phyloP scores from a whole-genome alignment of 192 early-diverging fungal species.

The Backusella australiensis region DNA sequence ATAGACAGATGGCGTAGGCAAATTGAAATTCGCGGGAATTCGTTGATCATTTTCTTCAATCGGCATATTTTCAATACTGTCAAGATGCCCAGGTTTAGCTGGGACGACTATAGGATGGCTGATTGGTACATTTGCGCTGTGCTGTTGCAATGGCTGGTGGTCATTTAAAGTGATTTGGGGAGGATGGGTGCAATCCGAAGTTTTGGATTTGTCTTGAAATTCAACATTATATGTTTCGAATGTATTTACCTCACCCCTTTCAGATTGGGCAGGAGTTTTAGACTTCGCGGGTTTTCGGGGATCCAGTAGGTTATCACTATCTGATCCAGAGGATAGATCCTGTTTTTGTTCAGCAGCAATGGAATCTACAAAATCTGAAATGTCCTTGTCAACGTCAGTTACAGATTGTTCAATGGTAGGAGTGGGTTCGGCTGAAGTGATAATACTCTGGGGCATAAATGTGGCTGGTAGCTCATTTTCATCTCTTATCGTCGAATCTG shows the following conservation, averaged over 20 bases:
- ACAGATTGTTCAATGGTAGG: constrained; percentile 2
- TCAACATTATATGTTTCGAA: background rate
- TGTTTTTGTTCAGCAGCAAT: constrained; percentile 2
- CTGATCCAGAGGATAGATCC: background rate
- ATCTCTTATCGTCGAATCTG: background rate
- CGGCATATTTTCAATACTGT: background rate
- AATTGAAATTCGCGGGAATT: background rate
- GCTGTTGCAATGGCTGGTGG: background rate
- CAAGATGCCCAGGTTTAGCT: background rate
- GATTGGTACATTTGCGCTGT: background rate
- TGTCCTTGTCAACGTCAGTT: background rate
- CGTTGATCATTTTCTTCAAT: background rate
- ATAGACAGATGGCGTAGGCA: background rate
- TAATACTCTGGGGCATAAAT: constrained; percentile 12
- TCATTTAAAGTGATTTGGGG: background rate
- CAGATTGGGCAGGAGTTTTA: background rate
- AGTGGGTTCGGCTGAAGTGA: constrained; percentile 22
- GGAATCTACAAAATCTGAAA: constrained; percentile 2
- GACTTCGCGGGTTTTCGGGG: background rate
- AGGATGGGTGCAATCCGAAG: background rate
- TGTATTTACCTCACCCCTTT: background rate
- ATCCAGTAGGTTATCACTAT: background rate
- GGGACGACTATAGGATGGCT: background rate
- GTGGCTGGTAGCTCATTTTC: background rate
- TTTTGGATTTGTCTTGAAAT: background rate